Base-by-base conservation (phyloP, 306 rosid genomes). In the Cajanus cajan region DNA sequence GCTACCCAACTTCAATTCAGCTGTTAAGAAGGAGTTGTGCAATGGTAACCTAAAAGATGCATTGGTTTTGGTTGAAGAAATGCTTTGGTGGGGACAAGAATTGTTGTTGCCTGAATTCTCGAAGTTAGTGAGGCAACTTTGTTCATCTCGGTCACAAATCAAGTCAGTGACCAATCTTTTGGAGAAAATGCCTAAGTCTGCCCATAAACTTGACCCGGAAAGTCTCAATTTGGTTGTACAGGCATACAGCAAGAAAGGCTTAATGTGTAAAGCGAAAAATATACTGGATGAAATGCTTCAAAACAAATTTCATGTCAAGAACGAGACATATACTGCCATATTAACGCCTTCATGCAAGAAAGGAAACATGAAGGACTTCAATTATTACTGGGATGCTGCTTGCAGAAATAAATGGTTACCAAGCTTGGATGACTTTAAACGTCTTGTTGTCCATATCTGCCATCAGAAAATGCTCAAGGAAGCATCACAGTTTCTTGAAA, bases 61-160 rank as follows among this genome's bases (percentile, higher is more conserved):
- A 11, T 57, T 90, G 79, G 6, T 44, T 55, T 84, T 92, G 86
- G 88, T 78, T 11, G 86, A 86, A 28, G 90, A 91, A 87, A 90
- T 88, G 90, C 82, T 65, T 79, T 63, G 75, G 63, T 92, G 97
- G 98, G 98, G 98, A 4, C 98, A 95, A 80, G 90, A 90, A 84
- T 71, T 92, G 63, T 73, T 88, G 45, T 71, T 86, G 74, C 80
- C 87, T 6, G 86, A 82, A 44, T 85, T 85, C 67, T 86, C 87
- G 5, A 74, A 37, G 48, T 74, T 92, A 81, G 89, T 92, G 65
- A 85, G 78, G 57, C 76, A 72, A 57, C 87, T 89, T 40, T 92
- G 85, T 83, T 78, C 85, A 12, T 90, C 92, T 37, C 84, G 67
- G 79, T 81, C 89, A 40, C 90, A 68, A 64, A 80, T 79, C 61